phyloP scores from a whole-genome alignment of 768 basidiomycete species.

The Multifurca ochricompacta region DNA sequence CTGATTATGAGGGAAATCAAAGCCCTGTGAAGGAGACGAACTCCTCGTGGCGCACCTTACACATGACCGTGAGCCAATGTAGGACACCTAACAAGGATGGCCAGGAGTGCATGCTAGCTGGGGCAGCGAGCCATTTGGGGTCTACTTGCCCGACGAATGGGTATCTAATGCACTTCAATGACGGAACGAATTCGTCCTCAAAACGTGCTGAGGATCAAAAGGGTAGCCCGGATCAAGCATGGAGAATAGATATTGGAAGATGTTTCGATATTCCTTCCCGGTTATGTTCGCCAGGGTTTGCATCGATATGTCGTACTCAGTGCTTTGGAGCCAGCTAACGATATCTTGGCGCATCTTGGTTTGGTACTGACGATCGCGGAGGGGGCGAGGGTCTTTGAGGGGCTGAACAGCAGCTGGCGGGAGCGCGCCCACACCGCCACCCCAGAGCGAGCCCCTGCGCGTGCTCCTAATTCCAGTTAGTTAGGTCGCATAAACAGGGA shows the following conservation, averaged over 20 bases:
- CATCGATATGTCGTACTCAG: conserved; percentile 61
- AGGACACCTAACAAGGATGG: conserved; percentile 78
- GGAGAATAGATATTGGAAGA: conserved; percentile 72
- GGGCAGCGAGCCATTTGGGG: conserved; percentile 79
- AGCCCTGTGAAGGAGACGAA: neutral
- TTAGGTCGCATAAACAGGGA: neutral
- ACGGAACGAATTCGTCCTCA: conserved; percentile 78
- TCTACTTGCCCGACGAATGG: conserved; percentile 75
- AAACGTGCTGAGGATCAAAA: conserved; percentile 47
- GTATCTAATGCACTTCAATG: conserved; percentile 71
- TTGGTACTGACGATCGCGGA: conserved; percentile 71
- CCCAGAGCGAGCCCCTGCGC: conserved; percentile 72
- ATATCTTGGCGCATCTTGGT: conserved; percentile 73
- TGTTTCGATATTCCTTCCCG: conserved; percentile 75
- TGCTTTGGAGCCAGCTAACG: conserved; percentile 53
- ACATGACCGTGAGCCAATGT: conserved; percentile 86
- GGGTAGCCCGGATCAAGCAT: conserved; percentile 65
- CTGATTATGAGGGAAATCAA: conserved; percentile 17
- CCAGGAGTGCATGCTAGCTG: conserved; percentile 91
- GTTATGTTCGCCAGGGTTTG: conserved; percentile 71
- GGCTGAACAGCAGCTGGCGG: conserved; percentile 47
- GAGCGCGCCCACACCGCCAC: conserved; percentile 40
- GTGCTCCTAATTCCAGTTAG: conserved; percentile 41
- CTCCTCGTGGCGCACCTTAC: conserved; percentile 49
- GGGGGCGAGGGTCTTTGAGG: conserved; percentile 66